Conservation (phyloP, 768 basidiomycete species). For the Strobilomyces echinocephalus region DNA sequence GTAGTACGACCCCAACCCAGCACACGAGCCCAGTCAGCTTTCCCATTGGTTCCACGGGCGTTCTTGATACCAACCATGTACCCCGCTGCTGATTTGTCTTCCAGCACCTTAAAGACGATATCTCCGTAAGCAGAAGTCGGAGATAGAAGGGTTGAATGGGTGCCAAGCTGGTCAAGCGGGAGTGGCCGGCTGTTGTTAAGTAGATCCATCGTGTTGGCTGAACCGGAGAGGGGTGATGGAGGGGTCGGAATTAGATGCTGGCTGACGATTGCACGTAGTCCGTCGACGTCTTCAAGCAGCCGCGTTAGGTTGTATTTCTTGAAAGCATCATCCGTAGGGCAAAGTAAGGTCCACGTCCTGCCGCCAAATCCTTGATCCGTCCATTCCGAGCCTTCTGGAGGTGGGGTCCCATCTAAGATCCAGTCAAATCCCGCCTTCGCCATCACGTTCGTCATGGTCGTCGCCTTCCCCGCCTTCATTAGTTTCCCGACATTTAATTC, state of each 20-base stretch:
- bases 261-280: slow-evolving; percentile 55
- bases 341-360: slow-evolving; percentile 81
- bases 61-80: slow-evolving; percentile 72
- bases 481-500: slow-evolving; percentile 87
- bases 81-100: slow-evolving; percentile 37
- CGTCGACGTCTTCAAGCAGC: slow-evolving; percentile 53
- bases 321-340: slow-evolving; percentile 91
- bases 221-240: slow-evolving; percentile 17
- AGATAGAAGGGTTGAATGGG: slow-evolving; percentile 78
- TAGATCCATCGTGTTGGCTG: slow-evolving; percentile 28
- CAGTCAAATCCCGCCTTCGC: slow-evolving; percentile 84
- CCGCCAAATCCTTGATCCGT: slow-evolving; percentile 44
- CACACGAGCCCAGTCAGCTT: slow-evolving; percentile 60
- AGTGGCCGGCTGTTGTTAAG: slow-evolving; percentile 72
- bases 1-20: slow-evolving; percentile 75
- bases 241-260: slow-evolving; percentile 70
- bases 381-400: slow-evolving; percentile 69
- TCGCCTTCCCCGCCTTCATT: slow-evolving; percentile 80
- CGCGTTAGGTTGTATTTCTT: slow-evolving; percentile 76
- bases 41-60: slow-evolving; percentile 59
- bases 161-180: slow-evolving; percentile 60
- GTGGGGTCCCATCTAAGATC: slow-evolving; percentile 81
- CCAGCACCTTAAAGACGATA: slow-evolving; percentile 64
- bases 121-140: slow-evolving; percentile 67
- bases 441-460: slow-evolving; percentile 83